Conservation (phyloP, 1,284 basidiomycete species). For the Moesziomyces aphidis region DNA sequence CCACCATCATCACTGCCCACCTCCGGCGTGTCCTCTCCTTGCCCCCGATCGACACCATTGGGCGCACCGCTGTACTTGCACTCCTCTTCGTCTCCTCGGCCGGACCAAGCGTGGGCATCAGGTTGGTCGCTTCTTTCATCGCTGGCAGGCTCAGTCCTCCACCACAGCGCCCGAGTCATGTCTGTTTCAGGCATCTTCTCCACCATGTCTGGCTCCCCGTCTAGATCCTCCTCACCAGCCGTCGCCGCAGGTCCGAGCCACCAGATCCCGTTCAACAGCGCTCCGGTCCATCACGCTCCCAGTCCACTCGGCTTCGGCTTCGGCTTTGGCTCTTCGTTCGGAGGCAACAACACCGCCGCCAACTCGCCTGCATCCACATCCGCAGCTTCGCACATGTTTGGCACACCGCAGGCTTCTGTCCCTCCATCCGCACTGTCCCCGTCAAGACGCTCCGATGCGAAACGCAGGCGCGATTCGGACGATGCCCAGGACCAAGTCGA, state of each 20-base stretch:
- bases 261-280: conserved; percentile 54
- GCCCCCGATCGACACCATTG: background rate
- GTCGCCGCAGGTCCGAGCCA: conserved; percentile 38
- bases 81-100: background rate
- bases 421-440: conserved; percentile 7
- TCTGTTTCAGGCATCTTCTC: conserved; percentile 29
- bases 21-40: background rate
- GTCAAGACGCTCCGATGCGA: conserved; percentile 40
- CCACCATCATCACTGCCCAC: background rate
- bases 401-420: conserved; percentile 13
- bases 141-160: too few relatives aligned
- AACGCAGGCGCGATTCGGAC: conserved; percentile 43
- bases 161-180: conserved; percentile 9
- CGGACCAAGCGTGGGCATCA: too few relatives aligned
- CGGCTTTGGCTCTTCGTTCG: conserved; percentile 54
- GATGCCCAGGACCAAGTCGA: conserved; percentile 39
- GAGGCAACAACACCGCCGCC: conserved; percentile 26
- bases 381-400: conserved; percentile 22
- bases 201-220: conserved; percentile 43
- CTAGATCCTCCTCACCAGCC: conserved; percentile 44
- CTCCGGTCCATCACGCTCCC: conserved; percentile 54
- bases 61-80: background rate
- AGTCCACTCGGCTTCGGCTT: conserved; percentile 56
- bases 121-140: too few relatives aligned
- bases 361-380: conserved; percentile 17